Evolutionary conservation across 2,329 filamentous ascomycete genomes (phyloP), one percentile per base, ranked within the genome.

Genomic region (Cercospora sesami): DNA sequence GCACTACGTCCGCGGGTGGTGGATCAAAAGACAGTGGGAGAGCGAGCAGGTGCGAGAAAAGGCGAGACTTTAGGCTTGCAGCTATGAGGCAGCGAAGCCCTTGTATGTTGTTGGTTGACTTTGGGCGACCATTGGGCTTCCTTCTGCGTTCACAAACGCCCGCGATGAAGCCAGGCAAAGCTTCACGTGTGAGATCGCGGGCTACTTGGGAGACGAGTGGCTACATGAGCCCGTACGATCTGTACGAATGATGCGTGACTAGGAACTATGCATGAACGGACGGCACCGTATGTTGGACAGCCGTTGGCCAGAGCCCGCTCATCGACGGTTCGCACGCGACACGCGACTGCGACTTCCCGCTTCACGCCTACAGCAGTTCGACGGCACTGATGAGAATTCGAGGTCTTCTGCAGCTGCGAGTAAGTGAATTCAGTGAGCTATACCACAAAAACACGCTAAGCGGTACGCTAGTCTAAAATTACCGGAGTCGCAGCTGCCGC

Each of bases 11-110:
- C 84, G 88, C 76, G 95, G 94, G 80, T 85, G 86, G 76, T 85
- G 83, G 74, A 88, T 90, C 72, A 91, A 92, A 80, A 86, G 83
- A 78, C 82, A 83, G 68, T 96, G 93, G 93, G 86, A 88, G 81
- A 84, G 79, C 83, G 79, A 82, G 73, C 82, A 82, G 75, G 67
- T 71, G 75, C 83, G 82, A 74, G 83, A 87, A 73, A 90, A 88
- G 81, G 85, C 86, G 30, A 89, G 85, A 78, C 77, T 90, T 64
- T 89, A 75, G 80, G 42, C 58, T 14, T 39, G 33, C 28, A 23
- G 28, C 28, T 33, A 9, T 30, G 18, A 55, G 42, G 33, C 9
- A 60, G 39, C 23, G 58, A 62, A 57, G 60, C 42, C 42, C 42
- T 48, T 18, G n/a, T 18, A 23, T 21, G 14, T 6, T 18, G 59